Percentiles rank a stretch among this genome's conserved stretches.
Evolutionary conservation across 2,329 filamentous ascomycete genomes (phyloP).

Genomic region (Coniochaeta hoffmannii): DNA sequence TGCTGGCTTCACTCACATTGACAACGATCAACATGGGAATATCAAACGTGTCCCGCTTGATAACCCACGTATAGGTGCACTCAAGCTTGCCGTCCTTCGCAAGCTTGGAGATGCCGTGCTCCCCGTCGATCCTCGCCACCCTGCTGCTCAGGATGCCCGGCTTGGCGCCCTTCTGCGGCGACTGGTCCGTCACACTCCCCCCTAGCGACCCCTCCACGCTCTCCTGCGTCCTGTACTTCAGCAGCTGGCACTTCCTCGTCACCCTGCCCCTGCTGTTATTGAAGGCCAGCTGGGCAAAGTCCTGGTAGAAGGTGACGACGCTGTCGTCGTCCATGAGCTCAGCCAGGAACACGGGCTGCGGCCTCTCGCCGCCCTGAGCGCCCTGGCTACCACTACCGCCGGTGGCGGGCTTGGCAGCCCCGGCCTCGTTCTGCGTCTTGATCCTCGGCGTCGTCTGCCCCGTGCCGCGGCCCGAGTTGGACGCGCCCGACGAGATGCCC

Average conservation of each 20-base stretch:
- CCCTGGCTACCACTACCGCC: too few species aligned
- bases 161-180: conserved; percentile 34
- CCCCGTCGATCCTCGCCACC: conserved; percentile 58
- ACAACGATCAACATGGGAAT: conserved; percentile 98
- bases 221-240: conserved; percentile 82
- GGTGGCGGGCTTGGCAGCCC: conserved; percentile 23
- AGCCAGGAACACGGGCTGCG: conserved; percentile 80
- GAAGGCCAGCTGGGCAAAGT: conserved; percentile 88
- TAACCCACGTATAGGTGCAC: conserved; percentile 94
- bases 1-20: conserved; percentile 62
- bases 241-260: conserved; percentile 72
- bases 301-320: conserved; percentile 90
- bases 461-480: conserved; percentile 32
- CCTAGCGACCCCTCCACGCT: conserved; percentile 17
- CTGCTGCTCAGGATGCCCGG: conserved; percentile 49
- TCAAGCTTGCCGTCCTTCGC: conserved; percentile 87
- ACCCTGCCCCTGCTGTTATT: conserved; percentile 83
- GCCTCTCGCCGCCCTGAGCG: conserved; percentile 38
- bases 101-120: conserved; percentile 73
- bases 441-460: conserved; percentile 44
- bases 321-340: conserved; percentile 91
- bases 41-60: conserved; percentile 94
- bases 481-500: conserved; percentile 38
- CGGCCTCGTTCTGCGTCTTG: conserved; percentile 31
- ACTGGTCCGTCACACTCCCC: conserved; percentile 10